Evolutionary conservation across 2,329 filamentous ascomycete species (phyloP), one percentile per base, ranked within the genome.

Genomic region (Apiospora marii): DNA sequence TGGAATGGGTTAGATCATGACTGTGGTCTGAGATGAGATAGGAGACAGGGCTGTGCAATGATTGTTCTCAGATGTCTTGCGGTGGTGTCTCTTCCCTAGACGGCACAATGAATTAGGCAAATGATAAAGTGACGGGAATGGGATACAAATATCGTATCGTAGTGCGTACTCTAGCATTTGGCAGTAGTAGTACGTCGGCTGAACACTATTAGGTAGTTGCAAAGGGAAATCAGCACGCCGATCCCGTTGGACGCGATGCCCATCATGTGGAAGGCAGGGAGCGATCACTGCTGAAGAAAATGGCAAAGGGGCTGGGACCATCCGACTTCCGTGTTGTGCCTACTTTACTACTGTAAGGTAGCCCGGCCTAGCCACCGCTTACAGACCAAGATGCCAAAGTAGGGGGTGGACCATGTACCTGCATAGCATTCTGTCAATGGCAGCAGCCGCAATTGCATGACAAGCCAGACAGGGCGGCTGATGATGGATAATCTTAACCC

Each of bases 381-480:
- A 34, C 14, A 58, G 27, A 22, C 51, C 51, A 58, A 58, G 51
- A 58, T 58, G 34, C 51, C 27, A 37, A 34, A 22, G n/a, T 37
- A 30, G 53, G 53, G 51, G 58, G 58, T 34, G 22, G 58, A 41
- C 34, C 58, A 64, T 64, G 58, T 64, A 64, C 58, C 34, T 64
- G 34, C 34, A 41, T 64, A 41, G 30, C 30, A 64, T 41, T 64
- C 27, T 30, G 27, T 30, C 34, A 64, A 64, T 64, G 58, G 19
- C 30, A 37, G 53, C 53, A 61, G 53, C 53, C 53, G 53, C 53
- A 61, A 37, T 37, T 61, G 53, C 53, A 61, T 61, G 53, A 58
- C 51, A 58, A 58, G 51, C 51, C 51, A 58, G 24, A 34, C 51
- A 53, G 24, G 24, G 5, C 51, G 51, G 51, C 51, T 58, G 27